These are phyloP conservation scores for Zoysia matrella DNA, from an alignment of 202 grass and related monocot genomes.

Conservation along the genomic window DNA sequence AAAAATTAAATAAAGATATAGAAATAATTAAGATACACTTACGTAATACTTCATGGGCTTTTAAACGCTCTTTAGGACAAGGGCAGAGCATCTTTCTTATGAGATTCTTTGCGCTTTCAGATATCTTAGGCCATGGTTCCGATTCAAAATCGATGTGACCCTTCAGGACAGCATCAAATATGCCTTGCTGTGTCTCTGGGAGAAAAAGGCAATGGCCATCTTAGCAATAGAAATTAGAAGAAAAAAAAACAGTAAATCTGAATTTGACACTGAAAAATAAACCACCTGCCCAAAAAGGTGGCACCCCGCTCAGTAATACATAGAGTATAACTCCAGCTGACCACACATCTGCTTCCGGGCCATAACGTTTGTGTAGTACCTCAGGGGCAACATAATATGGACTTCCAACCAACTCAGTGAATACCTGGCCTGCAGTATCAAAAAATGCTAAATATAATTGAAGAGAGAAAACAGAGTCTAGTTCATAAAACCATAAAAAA, in stretches of 20 bases:
- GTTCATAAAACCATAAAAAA: conserved; percentile 2
- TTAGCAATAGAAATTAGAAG: conserved; percentile 33
- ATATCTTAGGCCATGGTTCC: conserved; percentile 68
- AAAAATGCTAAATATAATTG: conserved; percentile 6
- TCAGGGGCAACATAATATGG: conserved; percentile 97
- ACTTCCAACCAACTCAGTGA: conserved; percentile 95
- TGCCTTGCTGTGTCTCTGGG: conserved; percentile 74
- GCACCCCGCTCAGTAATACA: conserved; percentile 85
- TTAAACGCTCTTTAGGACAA: conserved; percentile 69
- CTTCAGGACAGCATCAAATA: conserved; percentile 79
- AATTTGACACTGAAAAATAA: conserved; percentile 28
- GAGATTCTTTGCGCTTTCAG: conserved; percentile 80
- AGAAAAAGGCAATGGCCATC: conserved; percentile 21
- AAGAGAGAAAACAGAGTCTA: conserved; percentile 5
- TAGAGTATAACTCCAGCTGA: conserved; percentile 96
- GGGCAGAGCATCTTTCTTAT: conserved; percentile 85
- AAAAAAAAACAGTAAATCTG: conserved; percentile 31
- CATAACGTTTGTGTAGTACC: conserved; percentile 84
- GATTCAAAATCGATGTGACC: conserved; percentile 82
- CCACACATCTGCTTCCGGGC: conserved; percentile 96
- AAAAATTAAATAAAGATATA: background rate
- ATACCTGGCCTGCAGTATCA: conserved; percentile 70
- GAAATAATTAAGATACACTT: conserved; percentile 35
- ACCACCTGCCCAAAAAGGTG: conserved; percentile 95
- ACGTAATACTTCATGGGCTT: conserved; percentile 85